Evolutionary conservation across 129 eudicot species (phyloP).

Genomic region (Ambrosia artemisiifolia): DNA sequence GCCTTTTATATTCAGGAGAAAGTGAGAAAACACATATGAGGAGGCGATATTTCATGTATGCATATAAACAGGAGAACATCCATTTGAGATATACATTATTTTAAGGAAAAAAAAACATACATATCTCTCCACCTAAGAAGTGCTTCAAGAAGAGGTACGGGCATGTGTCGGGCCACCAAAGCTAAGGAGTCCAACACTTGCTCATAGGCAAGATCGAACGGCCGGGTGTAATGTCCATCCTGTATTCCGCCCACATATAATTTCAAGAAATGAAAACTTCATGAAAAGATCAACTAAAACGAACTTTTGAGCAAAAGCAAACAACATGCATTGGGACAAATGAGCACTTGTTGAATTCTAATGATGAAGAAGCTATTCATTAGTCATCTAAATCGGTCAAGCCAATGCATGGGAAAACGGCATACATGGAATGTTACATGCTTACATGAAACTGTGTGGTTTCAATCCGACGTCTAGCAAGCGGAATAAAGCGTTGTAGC

Average conservation of each 20-base stretch:
- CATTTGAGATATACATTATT: not conserved
- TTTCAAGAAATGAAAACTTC: slow-evolving; percentile 3
- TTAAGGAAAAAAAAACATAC: slow-evolving; percentile 21
- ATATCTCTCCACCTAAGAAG: slow-evolving; percentile 91
- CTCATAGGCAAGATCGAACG: slow-evolving; percentile 88
- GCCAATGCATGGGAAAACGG: not conserved
- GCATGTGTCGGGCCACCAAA: slow-evolving; percentile 89
- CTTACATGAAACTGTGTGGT: slow-evolving; percentile 81
- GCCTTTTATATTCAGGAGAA: not conserved
- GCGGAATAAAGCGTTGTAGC: slow-evolving; percentile 89
- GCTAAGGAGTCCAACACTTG: slow-evolving; percentile 90
- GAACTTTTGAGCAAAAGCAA: slow-evolving; percentile 12
- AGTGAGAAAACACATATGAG: not conserved
- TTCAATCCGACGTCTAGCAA: slow-evolving; percentile 89
- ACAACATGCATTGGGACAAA: not conserved
- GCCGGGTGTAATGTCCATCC: slow-evolving; percentile 89
- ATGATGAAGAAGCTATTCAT: too few species aligned
- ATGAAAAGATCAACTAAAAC: slow-evolving; percentile 12
- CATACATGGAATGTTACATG: not conserved
- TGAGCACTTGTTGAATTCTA: too few species aligned
- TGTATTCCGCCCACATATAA: slow-evolving; percentile 26
- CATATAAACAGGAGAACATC: slow-evolving; percentile 1
- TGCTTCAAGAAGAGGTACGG: slow-evolving; percentile 83
- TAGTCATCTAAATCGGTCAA: not conserved
- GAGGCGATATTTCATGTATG: not conserved